Base-by-base conservation (phyloP, 1,139 yeast genomes). In the Pichia sp. region DNA sequence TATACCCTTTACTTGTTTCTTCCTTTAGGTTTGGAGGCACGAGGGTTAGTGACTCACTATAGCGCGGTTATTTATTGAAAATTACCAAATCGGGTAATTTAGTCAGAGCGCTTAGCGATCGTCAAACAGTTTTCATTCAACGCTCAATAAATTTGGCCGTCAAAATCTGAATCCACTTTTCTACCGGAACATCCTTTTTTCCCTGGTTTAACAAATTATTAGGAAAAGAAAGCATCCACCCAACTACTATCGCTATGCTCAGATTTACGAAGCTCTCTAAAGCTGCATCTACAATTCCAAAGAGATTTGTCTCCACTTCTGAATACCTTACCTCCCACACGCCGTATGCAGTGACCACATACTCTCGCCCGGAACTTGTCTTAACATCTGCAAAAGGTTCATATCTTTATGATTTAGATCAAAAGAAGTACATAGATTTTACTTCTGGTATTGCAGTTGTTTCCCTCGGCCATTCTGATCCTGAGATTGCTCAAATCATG, bases 401-500 rank as follows among this genome's bases (percentile, higher is more conserved):
- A 12, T 63, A 69, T 41, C 59, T 86, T 40, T 84, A 79, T 66
- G 98, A 91, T 55, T 62, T 82, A 37, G 88, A 83, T 52, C 72
- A 83, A 52, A 67, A 80, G 35, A 71, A 81, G 53, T 91, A 82
- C 56, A 70, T 91, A 37, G 98, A 91, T 57, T 88, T 91, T 60
- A 79, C 88, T 3, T 87, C 96, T 2, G 98, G 98, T 34, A 87
- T 91, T 48, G 97, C 98, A 1, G 98, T 91, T 13, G 88, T 96
- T n/a, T 79, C 84, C 1, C 66, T 91, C 45, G 98, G 98, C 3
- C 98, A 91, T 58, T 67, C 87, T 22, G 72, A 91, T 52, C 76
- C 78, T 5, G 79, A 76, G 44, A 69, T 91, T 27, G 71, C 94
- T 5, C 64, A 79, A 40, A 74, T 91, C 43, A 58, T 87, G 42